These are phyloP conservation scores for Fraxinus excelsior DNA, from an alignment of 257 asterid genomes.

Conservation along the genomic window DNA sequence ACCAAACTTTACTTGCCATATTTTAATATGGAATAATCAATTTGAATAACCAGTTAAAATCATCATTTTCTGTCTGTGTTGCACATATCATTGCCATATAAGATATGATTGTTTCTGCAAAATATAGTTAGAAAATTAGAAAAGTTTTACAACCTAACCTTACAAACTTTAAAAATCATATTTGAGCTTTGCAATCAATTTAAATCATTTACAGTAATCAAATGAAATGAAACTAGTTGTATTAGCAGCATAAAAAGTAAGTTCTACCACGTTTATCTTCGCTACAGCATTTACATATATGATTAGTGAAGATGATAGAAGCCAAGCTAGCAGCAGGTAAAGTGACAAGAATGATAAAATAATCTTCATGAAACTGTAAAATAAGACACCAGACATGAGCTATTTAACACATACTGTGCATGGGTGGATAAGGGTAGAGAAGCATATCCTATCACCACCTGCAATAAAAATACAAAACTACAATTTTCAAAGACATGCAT, in stretches of 20 bases:
- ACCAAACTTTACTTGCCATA: background rate
- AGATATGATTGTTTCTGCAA: background rate
- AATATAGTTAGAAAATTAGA: background rate
- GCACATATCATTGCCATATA: background rate
- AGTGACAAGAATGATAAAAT: slow-evolving; percentile 17
- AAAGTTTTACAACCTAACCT: slow-evolving; percentile 4
- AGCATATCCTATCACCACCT: slow-evolving; percentile 96
- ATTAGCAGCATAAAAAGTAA: background rate
- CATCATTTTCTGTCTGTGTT: background rate
- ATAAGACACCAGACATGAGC: slow-evolving; percentile 20
- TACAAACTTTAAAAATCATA: slow-evolving; percentile 10
- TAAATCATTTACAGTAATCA: slow-evolving; percentile 2
- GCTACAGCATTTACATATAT: slow-evolving; percentile 8
- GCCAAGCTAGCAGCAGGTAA: slow-evolving; percentile 24
- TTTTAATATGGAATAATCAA: background rate
- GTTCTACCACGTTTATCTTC: slow-evolving; percentile 1
- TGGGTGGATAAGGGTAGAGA: slow-evolving; percentile 83
- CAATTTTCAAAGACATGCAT: slow-evolving; percentile 29
- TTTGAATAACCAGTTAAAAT: slow-evolving; percentile 3
- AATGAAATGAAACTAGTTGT: slow-evolving; percentile 7
- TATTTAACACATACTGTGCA: slow-evolving; percentile 70
- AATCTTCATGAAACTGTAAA: slow-evolving; percentile 17
- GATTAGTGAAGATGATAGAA: slow-evolving; percentile 5
- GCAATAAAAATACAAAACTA: slow-evolving; percentile 40
- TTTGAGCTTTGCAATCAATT: background rate